Evolutionary conservation across 129 eudicot species (phyloP).

Genomic region (sunflower (Helianthus annuus)): DNA sequence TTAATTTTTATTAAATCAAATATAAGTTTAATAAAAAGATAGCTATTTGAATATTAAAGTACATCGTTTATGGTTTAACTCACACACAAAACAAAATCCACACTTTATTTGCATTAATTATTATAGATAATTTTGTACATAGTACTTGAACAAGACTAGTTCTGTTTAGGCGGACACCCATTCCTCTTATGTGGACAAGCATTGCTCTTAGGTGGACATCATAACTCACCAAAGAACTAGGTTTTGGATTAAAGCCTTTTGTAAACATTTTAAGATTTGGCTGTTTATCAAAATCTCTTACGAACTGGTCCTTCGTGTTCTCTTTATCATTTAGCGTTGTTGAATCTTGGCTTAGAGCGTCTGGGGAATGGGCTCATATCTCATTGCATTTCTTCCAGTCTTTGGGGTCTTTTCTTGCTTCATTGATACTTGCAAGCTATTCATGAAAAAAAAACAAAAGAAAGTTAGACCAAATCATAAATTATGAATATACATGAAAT

Average conservation of each 20-base stretch:
- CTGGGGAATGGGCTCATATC: slow-evolving; percentile 52
- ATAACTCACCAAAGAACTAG: neutral
- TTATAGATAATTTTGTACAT: neutral
- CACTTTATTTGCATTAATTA: neutral
- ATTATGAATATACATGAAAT: neutral
- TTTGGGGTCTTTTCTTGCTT: slow-evolving; percentile 44
- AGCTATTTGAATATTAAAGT: neutral
- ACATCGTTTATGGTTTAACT: neutral
- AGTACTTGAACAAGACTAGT: neutral
- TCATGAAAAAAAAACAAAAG: neutral
- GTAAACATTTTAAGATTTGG: neutral
- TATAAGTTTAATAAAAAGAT: neutral
- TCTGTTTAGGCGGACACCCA: slow-evolving; percentile 22
- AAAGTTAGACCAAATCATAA: neutral
- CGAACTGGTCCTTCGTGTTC: slow-evolving; percentile 18
- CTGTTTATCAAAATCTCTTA: slow-evolving; percentile 6
- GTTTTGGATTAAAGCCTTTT: neutral
- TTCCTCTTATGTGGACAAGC: too few species aligned
- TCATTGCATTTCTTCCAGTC: slow-evolving; percentile 48
- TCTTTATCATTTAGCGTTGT: neutral
- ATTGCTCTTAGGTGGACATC: neutral
- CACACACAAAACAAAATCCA: neutral
- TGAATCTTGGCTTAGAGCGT: slow-evolving; percentile 26
- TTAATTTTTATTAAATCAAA: too few species aligned
- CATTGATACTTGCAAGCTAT: neutral